Evolutionary conservation across 1,284 basidiomycete species (phyloP).

Genomic region (Apiotrichum mycotoxinovorans): DNA sequence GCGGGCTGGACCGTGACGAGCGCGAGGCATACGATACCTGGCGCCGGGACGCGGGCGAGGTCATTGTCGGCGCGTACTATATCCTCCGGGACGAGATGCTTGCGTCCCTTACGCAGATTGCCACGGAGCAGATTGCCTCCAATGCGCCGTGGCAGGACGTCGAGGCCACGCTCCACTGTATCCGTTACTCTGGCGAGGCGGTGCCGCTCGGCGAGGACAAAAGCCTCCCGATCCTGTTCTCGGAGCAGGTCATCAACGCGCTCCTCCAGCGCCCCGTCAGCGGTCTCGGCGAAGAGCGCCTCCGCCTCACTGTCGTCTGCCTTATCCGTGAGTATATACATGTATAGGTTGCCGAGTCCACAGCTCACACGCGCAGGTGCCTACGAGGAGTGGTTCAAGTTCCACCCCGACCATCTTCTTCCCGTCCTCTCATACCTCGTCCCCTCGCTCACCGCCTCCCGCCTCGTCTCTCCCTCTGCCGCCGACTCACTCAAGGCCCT

Average conservation of each 20-base stretch:
- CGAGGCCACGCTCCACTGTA: constrained; percentile 76
- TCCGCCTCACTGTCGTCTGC: constrained; percentile 66
- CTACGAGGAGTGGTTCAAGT: constrained; percentile 78
- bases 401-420: constrained; percentile 53
- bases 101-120: constrained; percentile 61
- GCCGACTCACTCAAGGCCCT: constrained; percentile 76
- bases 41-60: constrained; percentile 82
- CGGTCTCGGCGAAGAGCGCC: constrained; percentile 54
- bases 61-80: constrained; percentile 87
- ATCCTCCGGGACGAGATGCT: constrained; percentile 78
- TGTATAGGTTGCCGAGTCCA: no score
- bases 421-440: constrained; percentile 67
- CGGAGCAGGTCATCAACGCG: constrained; percentile 58
- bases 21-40: constrained; percentile 53
- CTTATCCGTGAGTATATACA: constrained; percentile 57
- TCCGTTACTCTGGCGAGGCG: constrained; percentile 80
- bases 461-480: constrained; percentile 67
- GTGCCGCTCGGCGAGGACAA: constrained; percentile 68
- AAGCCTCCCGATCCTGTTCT: constrained; percentile 66
- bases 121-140: constrained; percentile 52
- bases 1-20: constrained; percentile 61
- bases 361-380: constrained; percentile 33
- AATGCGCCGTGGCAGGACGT: constrained; percentile 57
- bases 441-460: constrained; percentile 56
- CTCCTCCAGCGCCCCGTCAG: constrained; percentile 52